A percentile compares a stretch with the other conserved stretches of the same genome.
These are phyloP conservation scores for Cokeromyces recurvatus DNA, from an alignment of 371 early-diverging fungal genomes.

Conservation along the genomic window DNA sequence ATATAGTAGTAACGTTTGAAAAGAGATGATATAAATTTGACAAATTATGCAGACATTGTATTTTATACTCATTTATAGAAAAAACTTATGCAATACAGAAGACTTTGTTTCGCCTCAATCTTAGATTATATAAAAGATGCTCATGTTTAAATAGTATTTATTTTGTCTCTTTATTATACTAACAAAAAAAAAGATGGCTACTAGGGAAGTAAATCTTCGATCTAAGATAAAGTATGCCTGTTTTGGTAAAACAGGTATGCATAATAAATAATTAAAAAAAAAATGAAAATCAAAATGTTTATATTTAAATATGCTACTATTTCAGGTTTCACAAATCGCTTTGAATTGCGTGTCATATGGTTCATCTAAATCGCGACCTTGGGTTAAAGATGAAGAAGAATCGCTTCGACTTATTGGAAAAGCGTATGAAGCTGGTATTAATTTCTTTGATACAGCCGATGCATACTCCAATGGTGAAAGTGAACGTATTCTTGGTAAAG, in stretches of 20 bases:
- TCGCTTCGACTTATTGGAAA: slow-evolving; percentile 29
- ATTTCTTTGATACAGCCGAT: slow-evolving; percentile 38
- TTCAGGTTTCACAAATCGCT: slow-evolving; percentile 5
- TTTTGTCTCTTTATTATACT: no score
- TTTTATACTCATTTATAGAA: no score
- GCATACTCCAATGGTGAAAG: slow-evolving; percentile 32
- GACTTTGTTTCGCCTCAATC: no score
- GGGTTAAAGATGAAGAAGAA: slow-evolving; percentile 29
- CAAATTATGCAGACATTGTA: no score
- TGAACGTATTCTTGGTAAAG: slow-evolving; percentile 36
- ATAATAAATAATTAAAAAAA: background rate
- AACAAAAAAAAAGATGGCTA: no score
- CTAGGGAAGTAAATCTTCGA: no score
- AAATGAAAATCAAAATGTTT: background rate
- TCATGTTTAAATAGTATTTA: no score
- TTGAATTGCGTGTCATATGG: slow-evolving; percentile 7
- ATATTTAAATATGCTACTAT: background rate
- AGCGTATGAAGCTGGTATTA: slow-evolving; percentile 44
- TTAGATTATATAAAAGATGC: no score
- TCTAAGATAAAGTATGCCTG: slow-evolving; percentile 5
- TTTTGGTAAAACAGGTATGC: slow-evolving; percentile 8
- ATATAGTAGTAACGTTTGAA: no score
- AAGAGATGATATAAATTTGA: no score
- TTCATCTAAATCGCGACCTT: slow-evolving; percentile 3
- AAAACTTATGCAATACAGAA: no score